Base-by-base conservation (phyloP, 2,329 filamentous ascomycete genomes). In the Thelonectria discophora region DNA sequence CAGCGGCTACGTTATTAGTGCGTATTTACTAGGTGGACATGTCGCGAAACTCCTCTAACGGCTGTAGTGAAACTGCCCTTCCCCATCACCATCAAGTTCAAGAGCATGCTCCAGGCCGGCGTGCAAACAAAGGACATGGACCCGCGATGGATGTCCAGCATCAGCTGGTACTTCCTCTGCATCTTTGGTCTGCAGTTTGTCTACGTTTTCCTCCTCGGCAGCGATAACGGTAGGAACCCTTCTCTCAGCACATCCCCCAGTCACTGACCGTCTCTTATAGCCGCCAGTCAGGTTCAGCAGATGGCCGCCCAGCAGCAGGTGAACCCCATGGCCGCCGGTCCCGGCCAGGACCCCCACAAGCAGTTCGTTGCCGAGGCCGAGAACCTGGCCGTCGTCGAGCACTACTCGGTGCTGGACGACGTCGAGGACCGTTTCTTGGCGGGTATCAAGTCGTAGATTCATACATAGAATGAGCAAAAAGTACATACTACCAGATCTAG, bases 121-220 rank as follows among this genome's bases (percentile, higher is more conserved):
- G 94, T 99, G 46, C 93, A 93, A 66, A 99, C 96, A 24, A 90
- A 90, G 73, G 95, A 99, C 76, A 89, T 99, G 81, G 96, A 99
- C 75, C 95, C 97, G 11, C 87, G 94, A 78, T 99, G 95, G 95
- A 97, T 99, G 80, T 97, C 94, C 1, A 97, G 93, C 78, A 89
- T 99, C 77, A 97, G 93, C 62, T 99, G 95, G 94, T 99, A 99
- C 82, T 98, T 99, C 75, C 81, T 99, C 68, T 98, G 96, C 73
- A 89, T 99, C 66, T 98, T 99, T 76, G 95, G 96, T 48, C 83
- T 99, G 60, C 94, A 98, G 77, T 93, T 94, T 56, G 94, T 99
- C 60, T 99, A 99, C 77, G 97, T 95, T 74, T 98, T 97, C 77
- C 89, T 99, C 51, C 85, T 99, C 13, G 95, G 95, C 9, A 97